Base-by-base conservation (phyloP, 1,284 basidiomycete species). In the Cutaneotrichosporon cutaneum region DNA sequence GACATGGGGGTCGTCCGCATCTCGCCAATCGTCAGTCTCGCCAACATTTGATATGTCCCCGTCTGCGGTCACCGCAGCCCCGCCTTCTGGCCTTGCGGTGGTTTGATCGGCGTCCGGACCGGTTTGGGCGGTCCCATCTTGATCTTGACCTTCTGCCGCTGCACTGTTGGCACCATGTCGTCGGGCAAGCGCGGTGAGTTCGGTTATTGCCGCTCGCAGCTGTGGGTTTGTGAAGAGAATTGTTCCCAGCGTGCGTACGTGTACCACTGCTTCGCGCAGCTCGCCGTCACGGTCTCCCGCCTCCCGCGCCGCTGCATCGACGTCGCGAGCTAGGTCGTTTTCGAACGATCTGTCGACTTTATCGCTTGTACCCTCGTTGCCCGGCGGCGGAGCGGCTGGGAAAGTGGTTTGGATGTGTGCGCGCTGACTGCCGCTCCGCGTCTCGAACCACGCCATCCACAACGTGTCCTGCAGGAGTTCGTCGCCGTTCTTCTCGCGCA, bases 401-500 rank as follows among this genome's bases (percentile, higher is more conserved):
- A 36, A 14, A 7, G 39, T 18, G 6, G 16, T 5, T n/a, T 42
- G 39, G 18, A 5, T 18, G 16, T 18, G 39, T 6, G 39, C 21
- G 18, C 45, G 45, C 13, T 48, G 45, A 22, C 45, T 26, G 22
- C 45, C 45, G 13, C 13, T 24, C 22, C 45, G 45, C 2, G 45
- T 50, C 44, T 64, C 63, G 33, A 44, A 14, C 16, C 39, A 56
- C 9, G 55, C 42, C 26, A 60, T 35, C 55, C 52, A 60, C 47
- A 51, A 5, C 10, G 64, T 60, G 16, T 65, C 58, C 54, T 65
- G 64, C 3, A 65, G 26, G 22, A 65, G 32, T 52, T 65, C 57
- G 52, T 65, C 64, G 1, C 48, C 64, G 18, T 65, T 62, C 60
- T 65, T 65, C 35, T 59, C 58, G 7, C 32, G 35, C 27, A 65